Evolutionary conservation across 2,329 filamentous ascomycete species (phyloP).

Genomic region (Proliferodiscus dingleyae): DNA sequence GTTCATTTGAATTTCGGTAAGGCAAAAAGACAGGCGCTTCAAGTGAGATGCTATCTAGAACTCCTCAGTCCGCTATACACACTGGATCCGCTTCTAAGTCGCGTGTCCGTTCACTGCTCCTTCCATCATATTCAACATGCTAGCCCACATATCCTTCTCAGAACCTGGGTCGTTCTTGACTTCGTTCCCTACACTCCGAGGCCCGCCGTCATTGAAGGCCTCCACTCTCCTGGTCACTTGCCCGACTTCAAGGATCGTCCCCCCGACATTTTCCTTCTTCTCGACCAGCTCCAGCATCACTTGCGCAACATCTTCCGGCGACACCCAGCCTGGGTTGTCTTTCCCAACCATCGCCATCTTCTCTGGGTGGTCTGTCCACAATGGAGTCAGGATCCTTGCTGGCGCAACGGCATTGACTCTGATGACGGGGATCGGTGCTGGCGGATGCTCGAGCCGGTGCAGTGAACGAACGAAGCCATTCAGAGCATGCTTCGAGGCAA

Average conservation of each 20-base stretch:
- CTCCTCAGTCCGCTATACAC: no score
- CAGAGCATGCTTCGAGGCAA: constrained; percentile 44
- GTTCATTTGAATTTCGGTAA: no score
- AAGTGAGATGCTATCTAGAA: no score
- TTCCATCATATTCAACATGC: constrained; percentile 5
- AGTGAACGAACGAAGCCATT: constrained; percentile 42
- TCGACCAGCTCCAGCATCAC: constrained; percentile 40
- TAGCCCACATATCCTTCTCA: constrained; percentile 6
- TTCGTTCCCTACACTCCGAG: constrained; percentile 15
- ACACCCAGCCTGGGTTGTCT: constrained; percentile 35
- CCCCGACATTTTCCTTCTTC: constrained; percentile 33
- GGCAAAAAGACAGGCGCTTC: no score
- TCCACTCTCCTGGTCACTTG: constrained; percentile 32
- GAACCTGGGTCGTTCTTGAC: not conserved
- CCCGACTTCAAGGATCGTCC: constrained; percentile 40
- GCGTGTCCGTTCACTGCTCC: no score
- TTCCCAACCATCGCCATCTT: constrained; percentile 35
- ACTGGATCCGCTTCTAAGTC: no score
- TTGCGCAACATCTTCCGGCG: constrained; percentile 38
- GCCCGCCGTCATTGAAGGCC: constrained; percentile 37
- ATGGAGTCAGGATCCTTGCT: constrained; percentile 36
- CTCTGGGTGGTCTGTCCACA: constrained; percentile 42
- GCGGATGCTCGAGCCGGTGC: constrained; percentile 30
- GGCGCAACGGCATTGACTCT: constrained; percentile 42
- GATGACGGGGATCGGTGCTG: constrained; percentile 31